Evolutionary conservation across 345 rosid species (phyloP).

Genomic region (Salix purpurea): DNA sequence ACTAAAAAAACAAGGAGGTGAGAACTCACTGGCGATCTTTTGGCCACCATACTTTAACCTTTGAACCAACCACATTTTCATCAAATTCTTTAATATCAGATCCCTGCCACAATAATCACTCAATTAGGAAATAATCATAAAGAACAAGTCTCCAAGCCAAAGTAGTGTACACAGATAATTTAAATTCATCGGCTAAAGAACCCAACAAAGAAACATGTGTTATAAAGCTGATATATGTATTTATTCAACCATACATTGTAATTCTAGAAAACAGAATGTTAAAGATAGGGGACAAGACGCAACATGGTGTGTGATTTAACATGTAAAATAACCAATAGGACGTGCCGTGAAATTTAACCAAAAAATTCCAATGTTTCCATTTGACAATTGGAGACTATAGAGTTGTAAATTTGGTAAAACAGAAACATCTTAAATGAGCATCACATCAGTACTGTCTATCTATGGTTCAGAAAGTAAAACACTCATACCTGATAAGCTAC

Average conservation of each 20-base stretch:
- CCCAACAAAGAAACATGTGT: background rate
- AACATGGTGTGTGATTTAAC: too few relatives aligned
- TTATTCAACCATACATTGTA: background rate
- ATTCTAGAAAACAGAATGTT: background rate
- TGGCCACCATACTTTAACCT: slow-evolving; percentile 97
- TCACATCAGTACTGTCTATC: background rate
- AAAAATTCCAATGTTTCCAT: too few relatives aligned
- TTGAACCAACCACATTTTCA: slow-evolving; percentile 61
- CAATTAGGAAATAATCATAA: slow-evolving; percentile 12
- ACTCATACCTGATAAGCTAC: background rate
- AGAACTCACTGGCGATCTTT: slow-evolving; percentile 53
- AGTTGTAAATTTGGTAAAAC: too few relatives aligned
- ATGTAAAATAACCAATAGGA: too few relatives aligned
- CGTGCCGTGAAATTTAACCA: too few relatives aligned
- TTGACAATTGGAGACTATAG: too few relatives aligned
- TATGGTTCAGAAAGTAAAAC: background rate
- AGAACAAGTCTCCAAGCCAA: slow-evolving; percentile 5
- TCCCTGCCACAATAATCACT: slow-evolving; percentile 40
- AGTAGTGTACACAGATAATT: background rate
- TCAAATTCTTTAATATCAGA: slow-evolving; percentile 43
- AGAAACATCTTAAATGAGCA: background rate
- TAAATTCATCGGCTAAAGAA: background rate
- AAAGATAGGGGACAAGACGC: background rate
- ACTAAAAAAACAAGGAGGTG: background rate
- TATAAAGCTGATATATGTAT: background rate